Percentiles rank a stretch among this genome's conserved stretches.
These are phyloP conservation scores for Astrephomene gubernaculifera DNA, from an alignment of 139 green algal genomes.

Conservation along the genomic window DNA sequence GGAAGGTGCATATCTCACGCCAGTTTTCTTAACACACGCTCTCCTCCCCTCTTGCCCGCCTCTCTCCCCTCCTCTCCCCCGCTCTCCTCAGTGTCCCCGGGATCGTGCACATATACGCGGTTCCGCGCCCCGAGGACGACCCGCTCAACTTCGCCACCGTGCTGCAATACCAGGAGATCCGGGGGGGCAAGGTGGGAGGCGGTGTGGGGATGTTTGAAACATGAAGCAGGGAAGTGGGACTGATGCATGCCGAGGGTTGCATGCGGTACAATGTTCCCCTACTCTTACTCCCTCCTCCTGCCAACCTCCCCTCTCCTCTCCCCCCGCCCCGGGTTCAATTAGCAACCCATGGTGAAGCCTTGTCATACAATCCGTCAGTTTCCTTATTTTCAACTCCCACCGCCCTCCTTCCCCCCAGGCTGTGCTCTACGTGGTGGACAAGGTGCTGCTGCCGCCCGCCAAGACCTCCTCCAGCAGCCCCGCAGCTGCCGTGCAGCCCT, in stretches of 20 bases:
- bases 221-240: no score
- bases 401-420: slow-evolving; percentile 9
- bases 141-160: slow-evolving; percentile 57
- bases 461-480: background rate
- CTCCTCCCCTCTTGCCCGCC: background rate
- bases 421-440: slow-evolving; percentile 57
- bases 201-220: no score
- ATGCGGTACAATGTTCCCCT: no score
- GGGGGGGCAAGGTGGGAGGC: slow-evolving; percentile 46
- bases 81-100: slow-evolving; percentile 42
- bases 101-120: slow-evolving; percentile 53
- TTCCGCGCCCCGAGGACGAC: slow-evolving; percentile 12
- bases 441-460: slow-evolving; percentile 34
- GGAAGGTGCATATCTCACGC: no score
- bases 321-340: no score
- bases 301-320: no score
- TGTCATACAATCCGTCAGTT: no score
- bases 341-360: no score
- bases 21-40: no score
- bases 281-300: no score
- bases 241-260: background rate
- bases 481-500: background rate
- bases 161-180: slow-evolving; percentile 58
- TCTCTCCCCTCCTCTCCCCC: background rate
- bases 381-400: no score